Percentiles rank a stretch among this genome's conserved stretches.
Evolutionary conservation across 23 red algal genomes (phyloP).

Genomic region (Gracilaria domingensis): DNA sequence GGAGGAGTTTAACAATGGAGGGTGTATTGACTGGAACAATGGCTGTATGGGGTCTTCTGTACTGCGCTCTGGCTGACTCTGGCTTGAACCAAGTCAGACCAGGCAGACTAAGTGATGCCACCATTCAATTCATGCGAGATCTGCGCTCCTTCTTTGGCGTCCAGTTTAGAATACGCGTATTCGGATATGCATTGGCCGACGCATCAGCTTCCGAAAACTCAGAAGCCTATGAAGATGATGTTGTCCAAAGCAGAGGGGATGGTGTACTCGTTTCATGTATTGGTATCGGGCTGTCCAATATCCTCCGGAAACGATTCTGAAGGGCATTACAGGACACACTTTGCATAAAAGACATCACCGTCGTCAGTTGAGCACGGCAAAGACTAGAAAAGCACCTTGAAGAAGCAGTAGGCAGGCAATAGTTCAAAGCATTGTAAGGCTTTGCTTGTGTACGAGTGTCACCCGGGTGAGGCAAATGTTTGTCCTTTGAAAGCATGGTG

Average conservation of each 20-base stretch:
- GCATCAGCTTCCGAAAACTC: slow-evolving; percentile 17
- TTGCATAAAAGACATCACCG: too few species aligned
- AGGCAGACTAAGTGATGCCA: slow-evolving; percentile 63
- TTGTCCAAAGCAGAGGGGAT: background rate
- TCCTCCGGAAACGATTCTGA: slow-evolving; percentile 62
- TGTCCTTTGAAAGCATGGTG: too few species aligned
- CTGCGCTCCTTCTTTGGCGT: slow-evolving; percentile 84
- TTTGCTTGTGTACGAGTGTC: too few species aligned
- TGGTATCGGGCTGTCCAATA: slow-evolving; percentile 67
- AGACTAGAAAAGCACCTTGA: too few species aligned
- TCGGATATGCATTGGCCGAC: slow-evolving; percentile 21
- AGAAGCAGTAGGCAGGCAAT: too few species aligned
- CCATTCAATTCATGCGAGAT: slow-evolving; percentile 80
- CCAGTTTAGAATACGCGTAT: slow-evolving; percentile 60
- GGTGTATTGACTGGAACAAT: slow-evolving; percentile 69
- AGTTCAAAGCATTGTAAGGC: too few species aligned
- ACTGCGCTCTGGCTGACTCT: slow-evolving; percentile 69
- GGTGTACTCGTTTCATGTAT: slow-evolving; percentile 73
- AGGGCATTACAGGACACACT: background rate
- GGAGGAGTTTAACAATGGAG: slow-evolving; percentile 72
- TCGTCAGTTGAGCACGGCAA: too few species aligned
- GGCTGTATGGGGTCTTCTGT: slow-evolving; percentile 64
- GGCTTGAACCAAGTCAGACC: slow-evolving; percentile 73
- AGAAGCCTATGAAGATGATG: slow-evolving; percentile 1
- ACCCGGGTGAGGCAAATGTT: too few species aligned